Evolutionary conservation across 2,329 filamentous ascomycete genomes (phyloP).

Genomic region (Cladophialophora yegresii): DNA sequence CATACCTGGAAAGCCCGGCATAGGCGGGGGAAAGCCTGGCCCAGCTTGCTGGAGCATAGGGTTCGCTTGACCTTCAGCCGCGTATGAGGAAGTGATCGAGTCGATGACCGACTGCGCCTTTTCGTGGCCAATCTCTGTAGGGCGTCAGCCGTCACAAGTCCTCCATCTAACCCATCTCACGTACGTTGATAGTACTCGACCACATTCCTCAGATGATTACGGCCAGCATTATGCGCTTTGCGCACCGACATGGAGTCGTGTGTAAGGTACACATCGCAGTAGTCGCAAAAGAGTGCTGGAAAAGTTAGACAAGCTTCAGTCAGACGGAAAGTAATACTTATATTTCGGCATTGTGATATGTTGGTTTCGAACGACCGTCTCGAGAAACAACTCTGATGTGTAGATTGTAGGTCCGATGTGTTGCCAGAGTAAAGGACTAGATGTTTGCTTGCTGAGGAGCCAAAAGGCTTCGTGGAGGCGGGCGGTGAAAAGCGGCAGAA

Average conservation of each 20-base stretch:
- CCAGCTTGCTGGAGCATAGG: conserved; percentile 71
- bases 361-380: neutral
- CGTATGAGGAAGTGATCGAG: conserved; percentile 94
- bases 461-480: neutral
- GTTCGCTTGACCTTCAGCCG: conserved; percentile 88
- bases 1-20: conserved; percentile 65
- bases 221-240: conserved; percentile 94
- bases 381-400: neutral
- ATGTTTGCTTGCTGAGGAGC: neutral
- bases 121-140: conserved; percentile 89
- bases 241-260: conserved; percentile 99
- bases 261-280: conserved; percentile 99
- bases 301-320: conserved; percentile 42
- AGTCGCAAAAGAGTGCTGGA: conserved; percentile 78
- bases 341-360: conserved; percentile 78
- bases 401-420: neutral
- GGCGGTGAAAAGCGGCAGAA: conserved; percentile 30
- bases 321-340: conserved; percentile 54
- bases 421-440: neutral
- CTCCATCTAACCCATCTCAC: conserved; percentile 37
- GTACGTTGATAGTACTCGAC: conserved; percentile 96
- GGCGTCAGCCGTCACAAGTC: conserved; percentile 11
- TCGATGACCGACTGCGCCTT: conserved; percentile 98
- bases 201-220: conserved; percentile 96
- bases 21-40: conserved; percentile 54